Evolutionary conservation across 306 rosid species (phyloP), one percentile per base, ranked within the genome.

Genomic region (Inga oerstediana): DNA sequence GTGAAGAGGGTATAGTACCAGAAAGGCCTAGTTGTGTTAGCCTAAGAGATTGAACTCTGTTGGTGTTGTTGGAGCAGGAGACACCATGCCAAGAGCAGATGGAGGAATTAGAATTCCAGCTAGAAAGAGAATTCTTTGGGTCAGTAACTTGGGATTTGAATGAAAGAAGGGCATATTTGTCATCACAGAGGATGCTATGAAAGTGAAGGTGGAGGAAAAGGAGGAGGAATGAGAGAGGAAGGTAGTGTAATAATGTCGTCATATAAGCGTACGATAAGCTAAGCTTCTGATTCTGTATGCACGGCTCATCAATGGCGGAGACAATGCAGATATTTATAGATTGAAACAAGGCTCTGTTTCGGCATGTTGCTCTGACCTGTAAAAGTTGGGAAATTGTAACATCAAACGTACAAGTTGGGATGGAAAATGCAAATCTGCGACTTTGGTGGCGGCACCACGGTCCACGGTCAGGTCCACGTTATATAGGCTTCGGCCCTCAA

Each of bases 31-130:
- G 79, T 74, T 66, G 69, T 22, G 32, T 4, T 19, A 88, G 76
- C 9, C 15, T n/a, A n/a, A 88, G 88, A 56, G 86, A 86, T 41
- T 75, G 68, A 30, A 88, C 89, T 80, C 79, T 79, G 4, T 19
- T 48, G 49, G 70, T 82, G 74, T 27, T 15, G 74, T 65, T 86
- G 79, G 81, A 74, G 80, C 91, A 86, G 6, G 81, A 75, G 4
- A 68, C 48, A 17, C 74, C 74, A 68, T 17, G 10, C 74, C 74
- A 68, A 5, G 27, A 35, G 49, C 74, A 68, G 74, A 8, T 8
- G 11, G 81, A 70, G 7, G 83, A 70, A 80, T 43, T 14, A 0
- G 65, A 15, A 20, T 61, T 30, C 83, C 71, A 71, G 0, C 19
- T 12, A 30, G 61, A 56, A 5, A 71, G 83, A 32, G 77, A 30